Conservation (phyloP, 306 rosid species). For the Betula pendula region DNA sequence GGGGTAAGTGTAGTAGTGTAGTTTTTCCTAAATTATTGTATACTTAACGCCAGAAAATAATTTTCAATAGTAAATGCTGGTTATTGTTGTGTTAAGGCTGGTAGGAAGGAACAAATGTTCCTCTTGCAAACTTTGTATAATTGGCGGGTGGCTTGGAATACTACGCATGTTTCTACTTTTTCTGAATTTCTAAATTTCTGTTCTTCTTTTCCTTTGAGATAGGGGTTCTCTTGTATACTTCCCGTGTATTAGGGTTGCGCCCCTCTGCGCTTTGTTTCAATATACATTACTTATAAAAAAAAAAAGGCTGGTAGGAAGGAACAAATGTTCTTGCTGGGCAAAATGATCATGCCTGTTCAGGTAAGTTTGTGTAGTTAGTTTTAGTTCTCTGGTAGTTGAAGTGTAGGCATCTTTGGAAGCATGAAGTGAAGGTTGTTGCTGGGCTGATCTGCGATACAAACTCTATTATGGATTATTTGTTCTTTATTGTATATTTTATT, state of each 20-base stretch:
- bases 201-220: too few relatives aligned
- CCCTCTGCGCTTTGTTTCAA: too few relatives aligned
- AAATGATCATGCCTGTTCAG: background rate
- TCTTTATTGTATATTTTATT: background rate
- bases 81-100: background rate
- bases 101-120: background rate
- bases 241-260: too few relatives aligned
- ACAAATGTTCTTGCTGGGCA: background rate
- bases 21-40: background rate
- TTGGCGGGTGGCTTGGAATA: too few relatives aligned
- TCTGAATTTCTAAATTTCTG: too few relatives aligned
- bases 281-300: too few relatives aligned
- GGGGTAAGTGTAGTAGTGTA: too few relatives aligned
- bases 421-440: background rate
- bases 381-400: background rate
- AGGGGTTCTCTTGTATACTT: too few relatives aligned
- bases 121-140: too few relatives aligned
- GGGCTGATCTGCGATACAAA: background rate
- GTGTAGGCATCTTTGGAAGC: background rate
- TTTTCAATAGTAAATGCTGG: background rate
- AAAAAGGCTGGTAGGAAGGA: background rate
- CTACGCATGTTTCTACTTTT: too few relatives aligned
- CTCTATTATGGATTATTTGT: background rate
- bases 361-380: background rate
- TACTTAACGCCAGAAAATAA: background rate